phyloP scores from a whole-genome alignment of 1,284 basidiomycete species.

The Athelia sp. region DNA sequence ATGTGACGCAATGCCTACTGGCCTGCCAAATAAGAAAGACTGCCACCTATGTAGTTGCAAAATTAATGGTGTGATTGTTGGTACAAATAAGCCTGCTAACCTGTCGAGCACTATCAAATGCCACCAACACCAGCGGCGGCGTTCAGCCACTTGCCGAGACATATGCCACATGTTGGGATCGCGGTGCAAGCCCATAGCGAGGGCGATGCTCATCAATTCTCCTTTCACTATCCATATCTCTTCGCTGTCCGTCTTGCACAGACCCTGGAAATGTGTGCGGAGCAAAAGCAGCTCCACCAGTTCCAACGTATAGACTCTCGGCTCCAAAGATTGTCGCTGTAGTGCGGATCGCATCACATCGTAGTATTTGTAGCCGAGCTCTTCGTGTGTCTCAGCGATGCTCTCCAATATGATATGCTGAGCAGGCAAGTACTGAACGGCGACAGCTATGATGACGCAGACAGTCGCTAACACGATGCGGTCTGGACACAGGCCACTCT shows the following conservation, averaged over 20 bases:
- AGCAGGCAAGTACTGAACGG: constrained; percentile 64
- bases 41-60: constrained; percentile 55
- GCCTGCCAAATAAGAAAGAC: constrained; percentile 79
- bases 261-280: constrained; percentile 63
- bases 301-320: constrained; percentile 63
- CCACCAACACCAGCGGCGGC: constrained; percentile 83
- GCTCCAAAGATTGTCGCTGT: constrained; percentile 55
- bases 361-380: constrained; percentile 59
- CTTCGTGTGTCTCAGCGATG: constrained; percentile 47
- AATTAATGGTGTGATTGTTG: constrained; percentile 9
- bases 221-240: constrained; percentile 73
- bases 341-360: constrained; percentile 62
- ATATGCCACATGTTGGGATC: constrained; percentile 73
- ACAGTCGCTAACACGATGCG: constrained; percentile 66
- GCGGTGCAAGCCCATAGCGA: constrained; percentile 77
- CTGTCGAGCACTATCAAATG: constrained; percentile 74
- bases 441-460: constrained; percentile 65
- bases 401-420: constrained; percentile 53
- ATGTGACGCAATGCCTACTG: constrained; percentile 64
- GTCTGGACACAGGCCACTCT: constrained; percentile 56
- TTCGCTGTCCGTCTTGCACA: constrained; percentile 70
- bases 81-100: constrained; percentile 29
- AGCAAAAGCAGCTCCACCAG: constrained; percentile 69
- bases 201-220: constrained; percentile 65
- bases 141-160: constrained; percentile 60